Conservation (phyloP, 257 asterid species). For the Craterostigma plantagineum region DNA sequence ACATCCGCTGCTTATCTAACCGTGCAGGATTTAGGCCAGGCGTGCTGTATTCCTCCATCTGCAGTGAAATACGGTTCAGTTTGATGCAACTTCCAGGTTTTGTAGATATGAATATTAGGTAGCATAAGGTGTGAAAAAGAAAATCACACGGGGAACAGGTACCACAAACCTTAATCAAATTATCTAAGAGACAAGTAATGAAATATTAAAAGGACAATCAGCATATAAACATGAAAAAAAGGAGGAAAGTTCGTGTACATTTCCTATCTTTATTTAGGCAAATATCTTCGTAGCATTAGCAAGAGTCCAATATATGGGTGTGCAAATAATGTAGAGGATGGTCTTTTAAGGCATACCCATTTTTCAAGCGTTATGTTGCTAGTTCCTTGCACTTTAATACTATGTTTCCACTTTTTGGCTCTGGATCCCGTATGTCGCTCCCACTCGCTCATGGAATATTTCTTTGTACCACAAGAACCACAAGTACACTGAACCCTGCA, state of each 20-base stretch:
- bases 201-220: too few relatives aligned
- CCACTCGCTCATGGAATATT: conserved; percentile 74
- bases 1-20: conserved; percentile 52
- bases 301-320: too few relatives aligned
- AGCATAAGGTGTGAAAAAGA: too few relatives aligned
- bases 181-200: too few relatives aligned
- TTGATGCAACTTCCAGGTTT: conserved; percentile 1
- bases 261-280: too few relatives aligned
- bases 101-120: too few relatives aligned
- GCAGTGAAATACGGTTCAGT: conserved; percentile 19
- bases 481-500: conserved; percentile 86
- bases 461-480: conserved; percentile 65
- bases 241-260: too few relatives aligned
- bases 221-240: too few relatives aligned
- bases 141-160: too few relatives aligned
- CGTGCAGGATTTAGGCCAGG: conserved; percentile 20
- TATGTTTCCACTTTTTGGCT: conserved; percentile 96
- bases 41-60: conserved; percentile 44
- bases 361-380: conserved; percentile 51
- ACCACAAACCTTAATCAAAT: too few relatives aligned
- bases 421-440: conserved; percentile 91
- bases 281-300: too few relatives aligned
- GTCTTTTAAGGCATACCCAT: conserved; percentile 44
- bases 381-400: conserved; percentile 68
- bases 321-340: too few relatives aligned